Conservation (phyloP, 78 protist genomes). For the Guillardia theta region DNA sequence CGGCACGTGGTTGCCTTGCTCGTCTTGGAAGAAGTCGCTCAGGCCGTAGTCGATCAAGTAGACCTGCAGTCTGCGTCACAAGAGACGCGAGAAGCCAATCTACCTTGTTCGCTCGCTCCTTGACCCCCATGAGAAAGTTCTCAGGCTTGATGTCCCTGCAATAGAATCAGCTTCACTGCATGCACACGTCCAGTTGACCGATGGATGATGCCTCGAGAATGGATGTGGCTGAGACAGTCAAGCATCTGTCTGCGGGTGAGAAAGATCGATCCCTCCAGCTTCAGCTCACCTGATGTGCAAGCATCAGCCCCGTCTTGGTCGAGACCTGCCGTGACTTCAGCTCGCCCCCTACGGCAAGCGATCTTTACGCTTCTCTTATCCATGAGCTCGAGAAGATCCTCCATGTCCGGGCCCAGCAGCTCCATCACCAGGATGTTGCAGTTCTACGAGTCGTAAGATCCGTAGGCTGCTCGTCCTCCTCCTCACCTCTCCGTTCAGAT, state of each 20-base stretch:
- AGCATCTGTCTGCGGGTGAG: not conserved
- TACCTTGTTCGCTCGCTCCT: not conserved
- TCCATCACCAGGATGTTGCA: not conserved
- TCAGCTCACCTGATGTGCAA: not conserved
- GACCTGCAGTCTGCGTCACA: not conserved
- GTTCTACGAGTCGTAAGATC: not conserved
- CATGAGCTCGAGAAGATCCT: not conserved
- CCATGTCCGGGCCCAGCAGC: slow-evolving; percentile 31
- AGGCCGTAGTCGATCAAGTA: not conserved
- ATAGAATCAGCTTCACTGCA: not conserved
- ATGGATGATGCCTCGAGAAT: not conserved
- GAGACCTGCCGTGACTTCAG: not conserved
- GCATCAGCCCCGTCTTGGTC: not conserved
- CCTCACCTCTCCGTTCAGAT: not conserved
- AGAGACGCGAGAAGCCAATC: not conserved
- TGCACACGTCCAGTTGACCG: not conserved
- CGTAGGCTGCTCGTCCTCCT: no score
- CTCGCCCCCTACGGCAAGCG: no score
- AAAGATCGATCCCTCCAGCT: no score
- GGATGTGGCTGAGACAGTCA: not conserved
- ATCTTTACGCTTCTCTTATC: no score
- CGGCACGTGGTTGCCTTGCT: not conserved
- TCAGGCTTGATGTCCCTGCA: slow-evolving; percentile 44
- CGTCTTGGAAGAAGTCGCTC: not conserved
- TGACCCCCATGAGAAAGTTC: slow-evolving; percentile 34